These are phyloP conservation scores for Prunus mume DNA, from an alignment of 306 rosid genomes.

Conservation along the genomic window DNA sequence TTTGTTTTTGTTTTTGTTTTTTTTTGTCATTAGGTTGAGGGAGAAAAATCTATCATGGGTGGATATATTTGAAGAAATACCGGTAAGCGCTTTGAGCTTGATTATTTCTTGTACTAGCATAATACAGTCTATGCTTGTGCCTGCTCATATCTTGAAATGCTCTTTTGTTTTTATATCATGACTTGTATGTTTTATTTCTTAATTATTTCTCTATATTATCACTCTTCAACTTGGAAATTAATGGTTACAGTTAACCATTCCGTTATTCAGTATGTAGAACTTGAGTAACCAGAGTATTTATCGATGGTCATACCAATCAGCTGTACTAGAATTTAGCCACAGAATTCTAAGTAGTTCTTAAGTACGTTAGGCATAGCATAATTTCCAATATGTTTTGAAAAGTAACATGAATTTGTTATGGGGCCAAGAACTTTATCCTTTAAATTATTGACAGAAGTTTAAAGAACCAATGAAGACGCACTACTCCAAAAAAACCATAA, in stretches of 20 bases:
- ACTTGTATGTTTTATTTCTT: background rate
- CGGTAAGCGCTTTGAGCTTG: conserved; percentile 52
- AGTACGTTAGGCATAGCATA: background rate
- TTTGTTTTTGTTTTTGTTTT: conserved; percentile 17
- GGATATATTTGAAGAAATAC: conserved; percentile 95
- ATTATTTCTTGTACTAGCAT: background rate
- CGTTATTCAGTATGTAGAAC: background rate
- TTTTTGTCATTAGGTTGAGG: conserved; percentile 66
- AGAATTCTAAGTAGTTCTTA: background rate
- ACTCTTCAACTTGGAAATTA: background rate
- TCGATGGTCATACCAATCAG: background rate
- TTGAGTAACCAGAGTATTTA: background rate
- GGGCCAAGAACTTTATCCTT: no score
- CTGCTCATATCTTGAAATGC: background rate
- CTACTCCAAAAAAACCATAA: background rate
- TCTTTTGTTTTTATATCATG: background rate
- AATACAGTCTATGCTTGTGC: background rate
- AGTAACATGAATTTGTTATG: background rate
- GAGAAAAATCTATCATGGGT: conserved; percentile 95
- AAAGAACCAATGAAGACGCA: background rate
- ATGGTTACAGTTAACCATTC: background rate
- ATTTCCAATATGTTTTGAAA: no score
- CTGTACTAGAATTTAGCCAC: background rate
- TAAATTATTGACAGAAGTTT: background rate
- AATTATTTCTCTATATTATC: background rate